Conservation (phyloP, 352 stramenopile species). For the Phytopythium litorale region DNA sequence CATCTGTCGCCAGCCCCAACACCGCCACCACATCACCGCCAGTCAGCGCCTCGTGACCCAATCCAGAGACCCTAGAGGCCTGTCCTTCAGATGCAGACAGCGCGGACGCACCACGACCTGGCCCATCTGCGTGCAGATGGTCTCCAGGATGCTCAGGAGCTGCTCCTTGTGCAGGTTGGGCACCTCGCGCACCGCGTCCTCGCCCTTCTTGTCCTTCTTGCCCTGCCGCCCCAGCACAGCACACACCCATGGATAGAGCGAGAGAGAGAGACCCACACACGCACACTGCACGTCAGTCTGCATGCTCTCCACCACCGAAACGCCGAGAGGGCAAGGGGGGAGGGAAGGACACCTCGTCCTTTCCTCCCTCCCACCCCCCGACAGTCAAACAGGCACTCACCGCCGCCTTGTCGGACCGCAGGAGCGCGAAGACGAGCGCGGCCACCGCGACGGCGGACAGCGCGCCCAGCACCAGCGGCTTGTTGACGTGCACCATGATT, state of each 20-base stretch:
- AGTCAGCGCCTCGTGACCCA: no score
- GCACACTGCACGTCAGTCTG: no score
- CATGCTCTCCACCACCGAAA: slow-evolving; percentile 3
- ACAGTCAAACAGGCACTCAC: slow-evolving; percentile 17
- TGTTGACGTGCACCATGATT: slow-evolving; percentile 75
- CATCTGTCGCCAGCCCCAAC: slow-evolving; percentile 41
- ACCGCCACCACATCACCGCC: no score
- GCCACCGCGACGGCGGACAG: slow-evolving; percentile 58
- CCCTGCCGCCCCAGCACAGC: slow-evolving; percentile 9
- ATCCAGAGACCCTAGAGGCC: no score
- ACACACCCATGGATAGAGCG: not conserved
- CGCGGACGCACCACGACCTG: slow-evolving; percentile 71
- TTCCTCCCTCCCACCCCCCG: not conserved
- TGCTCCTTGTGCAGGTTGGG: slow-evolving; percentile 87
- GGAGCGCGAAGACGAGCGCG: slow-evolving; percentile 53
- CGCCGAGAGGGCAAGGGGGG: not conserved
- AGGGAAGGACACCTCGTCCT: no score
- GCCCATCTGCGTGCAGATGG: slow-evolving; percentile 87
- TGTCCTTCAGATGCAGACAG: not conserved
- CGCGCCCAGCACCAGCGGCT: slow-evolving; percentile 72
- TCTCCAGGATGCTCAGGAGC: slow-evolving; percentile 83
- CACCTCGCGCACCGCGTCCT: slow-evolving; percentile 64
- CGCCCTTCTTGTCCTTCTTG: slow-evolving; percentile 53
- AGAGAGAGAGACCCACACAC: no score
- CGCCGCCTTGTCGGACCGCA: slow-evolving; percentile 29